Evolutionary conservation across 129 eudicot species (phyloP).

Genomic region (Lonicera japonica): DNA sequence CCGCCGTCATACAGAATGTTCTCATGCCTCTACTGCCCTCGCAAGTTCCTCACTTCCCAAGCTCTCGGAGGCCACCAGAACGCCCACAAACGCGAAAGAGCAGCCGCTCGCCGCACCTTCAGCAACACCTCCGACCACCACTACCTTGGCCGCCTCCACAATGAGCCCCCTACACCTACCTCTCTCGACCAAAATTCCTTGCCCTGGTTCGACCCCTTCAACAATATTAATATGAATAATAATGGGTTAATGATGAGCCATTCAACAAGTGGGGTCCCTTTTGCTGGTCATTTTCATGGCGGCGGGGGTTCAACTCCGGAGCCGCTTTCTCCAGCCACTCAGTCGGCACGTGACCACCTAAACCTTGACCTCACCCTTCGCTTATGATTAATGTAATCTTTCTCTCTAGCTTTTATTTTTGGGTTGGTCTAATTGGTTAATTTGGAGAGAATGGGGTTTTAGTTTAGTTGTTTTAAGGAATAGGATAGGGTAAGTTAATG

Average conservation of each 20-base stretch:
- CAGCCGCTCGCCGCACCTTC: constrained; percentile 54
- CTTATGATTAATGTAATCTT: constrained; percentile 18
- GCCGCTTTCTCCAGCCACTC: constrained; percentile 9
- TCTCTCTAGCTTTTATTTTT: too few species aligned
- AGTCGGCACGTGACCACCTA: not conserved
- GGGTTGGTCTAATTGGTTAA: too few species aligned
- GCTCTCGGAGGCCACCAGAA: constrained; percentile 88
- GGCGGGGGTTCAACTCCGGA: not conserved
- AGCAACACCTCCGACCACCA: not conserved
- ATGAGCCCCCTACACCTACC: constrained; percentile 1
- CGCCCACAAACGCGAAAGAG: constrained; percentile 82
- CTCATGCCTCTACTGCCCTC: constrained; percentile 65
- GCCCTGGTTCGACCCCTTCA: constrained; percentile 5
- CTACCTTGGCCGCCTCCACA: not conserved
- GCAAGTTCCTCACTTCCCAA: constrained; percentile 70
- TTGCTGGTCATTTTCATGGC: not conserved
- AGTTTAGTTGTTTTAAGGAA: too few species aligned
- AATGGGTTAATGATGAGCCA: too few species aligned
- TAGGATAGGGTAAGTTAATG: too few species aligned
- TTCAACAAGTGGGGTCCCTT: too few species aligned
- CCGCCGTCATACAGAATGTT: constrained; percentile 27
- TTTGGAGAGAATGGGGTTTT: too few species aligned
- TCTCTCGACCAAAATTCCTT: constrained; percentile 3
- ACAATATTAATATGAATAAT: too few species aligned
- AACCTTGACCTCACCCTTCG: constrained; percentile 64